Evolutionary conservation across 1,139 yeast species (phyloP).

Genomic region (Torulaspora pretoriensis): DNA sequence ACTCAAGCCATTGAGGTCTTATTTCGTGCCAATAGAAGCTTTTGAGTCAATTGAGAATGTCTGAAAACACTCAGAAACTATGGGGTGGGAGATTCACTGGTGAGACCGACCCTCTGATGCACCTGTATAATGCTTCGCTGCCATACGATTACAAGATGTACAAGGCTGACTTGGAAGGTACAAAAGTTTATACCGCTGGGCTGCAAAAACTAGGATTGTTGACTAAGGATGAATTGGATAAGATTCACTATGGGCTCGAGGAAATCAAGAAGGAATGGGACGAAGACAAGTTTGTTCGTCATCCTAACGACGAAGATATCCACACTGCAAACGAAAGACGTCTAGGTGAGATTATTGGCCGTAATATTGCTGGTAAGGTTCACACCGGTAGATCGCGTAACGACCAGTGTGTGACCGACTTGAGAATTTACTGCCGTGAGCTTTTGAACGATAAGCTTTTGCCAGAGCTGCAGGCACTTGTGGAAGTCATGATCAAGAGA

Average conservation of each 20-base stretch:
- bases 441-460: conserved; percentile 57
- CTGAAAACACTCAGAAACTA: conserved; percentile 48
- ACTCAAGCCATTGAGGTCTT: not conserved
- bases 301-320: conserved; percentile 94
- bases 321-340: conserved; percentile 99
- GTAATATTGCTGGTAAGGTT: conserved; percentile 90
- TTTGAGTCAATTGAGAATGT: conserved; percentile 23
- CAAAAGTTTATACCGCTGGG: conserved; percentile 88
- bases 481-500: conserved; percentile 63
- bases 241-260: conserved; percentile 78
- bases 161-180: conserved; percentile 88
- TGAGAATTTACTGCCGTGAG: conserved; percentile 90
- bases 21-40: too few species aligned
- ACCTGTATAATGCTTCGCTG: conserved; percentile 89
- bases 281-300: conserved; percentile 65
- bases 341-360: conserved; percentile 92
- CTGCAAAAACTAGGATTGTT: conserved; percentile 72
- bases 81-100: conserved; percentile 99
- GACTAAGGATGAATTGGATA: conserved; percentile 61
- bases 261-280: conserved; percentile 78
- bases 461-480: conserved; percentile 55
- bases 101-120: conserved; percentile 96
- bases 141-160: conserved; percentile 96
- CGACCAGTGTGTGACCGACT: conserved; percentile 97
- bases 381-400: conserved; percentile 98